Percentiles rank a stretch among this genome's conserved stretches.
Evolutionary conservation across 306 rosid species (phyloP).

Genomic region (Myrica gale): DNA sequence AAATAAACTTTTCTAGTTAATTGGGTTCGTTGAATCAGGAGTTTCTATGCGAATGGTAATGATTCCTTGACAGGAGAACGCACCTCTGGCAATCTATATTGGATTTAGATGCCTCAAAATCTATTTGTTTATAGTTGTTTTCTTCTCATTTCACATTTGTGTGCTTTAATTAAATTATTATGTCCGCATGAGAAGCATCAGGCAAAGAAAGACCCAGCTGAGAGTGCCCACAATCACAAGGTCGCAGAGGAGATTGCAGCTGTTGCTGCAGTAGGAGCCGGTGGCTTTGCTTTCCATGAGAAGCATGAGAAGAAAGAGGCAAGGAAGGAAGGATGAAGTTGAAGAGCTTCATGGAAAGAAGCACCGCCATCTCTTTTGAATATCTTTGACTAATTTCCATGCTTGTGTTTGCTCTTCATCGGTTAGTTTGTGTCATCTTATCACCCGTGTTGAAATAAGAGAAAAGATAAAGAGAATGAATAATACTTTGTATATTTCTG

Average conservation of each 20-base stretch:
- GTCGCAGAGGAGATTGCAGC: constrained; percentile 71
- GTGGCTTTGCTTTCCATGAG: constrained; percentile 76
- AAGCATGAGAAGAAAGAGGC: constrained; percentile 66
- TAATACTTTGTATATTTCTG: no score
- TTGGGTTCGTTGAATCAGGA: no score
- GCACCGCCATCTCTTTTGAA: constrained; percentile 31
- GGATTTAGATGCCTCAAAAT: no score
- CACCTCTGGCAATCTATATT: no score
- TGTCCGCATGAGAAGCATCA: constrained; percentile 66
- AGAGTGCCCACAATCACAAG: constrained; percentile 70
- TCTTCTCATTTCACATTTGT: no score
- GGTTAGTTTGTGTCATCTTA: background rate
- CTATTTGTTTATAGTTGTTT: no score
- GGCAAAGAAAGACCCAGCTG: constrained; percentile 56
- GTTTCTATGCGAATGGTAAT: no score
- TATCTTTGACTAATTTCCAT: background rate
- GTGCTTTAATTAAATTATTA: no score
- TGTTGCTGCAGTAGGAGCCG: constrained; percentile 56
- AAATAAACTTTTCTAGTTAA: no score
- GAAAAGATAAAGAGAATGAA: no score
- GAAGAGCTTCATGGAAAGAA: constrained; percentile 66
- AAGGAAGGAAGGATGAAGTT: constrained; percentile 46
- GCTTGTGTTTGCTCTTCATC: background rate
- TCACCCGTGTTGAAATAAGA: background rate
- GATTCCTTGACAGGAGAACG: no score